Percentiles rank a stretch among this genome's conserved stretches.
Conservation (phyloP, 176 grass and related monocot species). For the Carex pumila region DNA sequence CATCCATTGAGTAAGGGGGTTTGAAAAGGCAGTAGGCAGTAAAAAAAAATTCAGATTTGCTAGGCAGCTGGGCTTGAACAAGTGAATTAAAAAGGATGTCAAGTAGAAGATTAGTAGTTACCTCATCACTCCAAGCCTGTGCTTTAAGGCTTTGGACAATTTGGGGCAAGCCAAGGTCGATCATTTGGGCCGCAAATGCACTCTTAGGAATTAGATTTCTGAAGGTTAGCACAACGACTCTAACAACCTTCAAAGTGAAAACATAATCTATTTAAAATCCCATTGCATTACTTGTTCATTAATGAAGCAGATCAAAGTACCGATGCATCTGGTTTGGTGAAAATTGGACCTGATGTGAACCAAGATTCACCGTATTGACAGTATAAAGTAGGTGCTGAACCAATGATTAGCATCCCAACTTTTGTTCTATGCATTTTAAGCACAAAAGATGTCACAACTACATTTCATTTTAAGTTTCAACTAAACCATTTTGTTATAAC, state of each 20-base stretch:
- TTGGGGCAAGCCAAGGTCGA: constrained; percentile 86
- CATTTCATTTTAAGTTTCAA: background rate
- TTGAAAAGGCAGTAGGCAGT: background rate
- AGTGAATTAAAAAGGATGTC: background rate
- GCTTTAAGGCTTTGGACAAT: constrained; percentile 91
- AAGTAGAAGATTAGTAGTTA: constrained; percentile 22
- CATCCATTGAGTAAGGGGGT: background rate
- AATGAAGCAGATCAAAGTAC: constrained; percentile 4
- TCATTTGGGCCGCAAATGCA: constrained; percentile 93
- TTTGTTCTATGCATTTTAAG: background rate
- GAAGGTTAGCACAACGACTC: constrained; percentile 78
- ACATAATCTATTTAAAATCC: background rate
- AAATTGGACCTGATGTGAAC: background rate
- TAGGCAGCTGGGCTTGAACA: background rate
- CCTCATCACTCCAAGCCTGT: constrained; percentile 99
- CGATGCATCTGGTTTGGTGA: background rate
- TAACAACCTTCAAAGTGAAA: constrained; percentile 61
- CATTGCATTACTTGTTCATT: constrained; percentile 2
- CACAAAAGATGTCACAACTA: background rate
- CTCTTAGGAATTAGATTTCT: constrained; percentile 71
- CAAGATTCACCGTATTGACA: background rate
- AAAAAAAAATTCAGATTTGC: constrained; percentile 1
- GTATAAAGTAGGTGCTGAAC: background rate
- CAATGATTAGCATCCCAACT: background rate
- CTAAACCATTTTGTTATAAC: background rate